Evolutionary conservation across 1,284 basidiomycete genomes (phyloP), one percentile per base, ranked within the genome.

Genomic region (Ceratobasidium sp.): DNA sequence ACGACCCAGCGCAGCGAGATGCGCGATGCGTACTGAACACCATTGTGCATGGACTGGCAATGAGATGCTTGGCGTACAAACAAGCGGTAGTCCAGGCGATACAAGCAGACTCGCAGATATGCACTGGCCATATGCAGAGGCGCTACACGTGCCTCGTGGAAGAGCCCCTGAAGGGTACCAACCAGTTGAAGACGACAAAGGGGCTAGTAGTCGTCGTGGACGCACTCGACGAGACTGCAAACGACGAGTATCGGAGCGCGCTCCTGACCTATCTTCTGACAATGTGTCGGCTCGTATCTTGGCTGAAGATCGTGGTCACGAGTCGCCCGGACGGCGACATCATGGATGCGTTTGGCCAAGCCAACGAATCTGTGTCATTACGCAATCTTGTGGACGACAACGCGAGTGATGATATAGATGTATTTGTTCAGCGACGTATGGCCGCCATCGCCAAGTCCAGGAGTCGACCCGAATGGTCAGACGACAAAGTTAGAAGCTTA

Each of bases 141-240:
- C 61, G 61, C 13, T 64, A 64, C 33, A 9, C 61, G 5, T 44
- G 12, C 4, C 10, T 64, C 0, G 13, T 64, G 3, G 20, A 64
- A 18, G 42, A 10, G 5, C 61, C 61, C 0, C 33, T 64, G 33
- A 64, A 40, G 28, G 33, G 33, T 40, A 10, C 42, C 33, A 10
- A 15, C 3, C 1, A 4, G 10, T 28, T 20, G 15, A 20, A n/a
- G 10, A 1, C 68, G 20, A 15, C 49, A 9, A 15, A 18, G 7
- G 3, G 33, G 0, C 15, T 72, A 18, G 68, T 73, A 0, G 15
- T 73, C 6, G 70, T 75, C 6, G 39, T 78, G 5, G 69, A 78
- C 46, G 70, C 70, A 12, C 70, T 78, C 2, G 77, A 78, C 39
- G 77, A 78, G 55, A 76, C 58, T 5, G 51, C 33, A 9, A 18